Base-by-base conservation (phyloP, 2,329 filamentous ascomycete species). In the Nothophoma quercina region DNA sequence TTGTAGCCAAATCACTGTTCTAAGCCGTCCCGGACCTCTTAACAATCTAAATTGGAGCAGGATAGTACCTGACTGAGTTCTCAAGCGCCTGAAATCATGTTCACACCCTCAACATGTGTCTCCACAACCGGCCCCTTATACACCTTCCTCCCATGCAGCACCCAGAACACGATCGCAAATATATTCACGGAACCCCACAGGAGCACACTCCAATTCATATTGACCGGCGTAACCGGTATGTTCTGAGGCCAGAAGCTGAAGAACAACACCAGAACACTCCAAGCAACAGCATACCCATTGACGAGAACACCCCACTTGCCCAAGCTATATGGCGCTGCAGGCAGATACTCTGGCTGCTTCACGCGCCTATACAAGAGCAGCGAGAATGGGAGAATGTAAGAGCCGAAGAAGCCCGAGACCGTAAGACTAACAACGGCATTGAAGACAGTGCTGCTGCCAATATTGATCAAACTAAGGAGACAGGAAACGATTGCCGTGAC, bases 161-260 rank as follows among this genome's bases (percentile, higher is more conserved):
- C 18, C 57, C 56, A 64, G 29, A 64, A 62, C n/a, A 39, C 30
- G 5, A 49, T 40, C 9, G 61, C 59, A 52, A 64, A 64, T 3
- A 59, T 29, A 15, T 59, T 53, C 5, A 60, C 59, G 19, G 49
- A 46, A 9, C 54, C 44, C 56, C 52, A 63, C 25, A 63, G 52
- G 38, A 63, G 52, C 45, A 49, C 46, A 28, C 53, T 59, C 58
- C 50, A 67, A 30, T 65, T 67, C 63, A 67, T 67, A 10, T 54
- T 63, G 10, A 47, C 39, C 0, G 51, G 23, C 16, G 53, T 55
- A 5, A 65, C 59, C 1, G 59, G 61, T 18, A 64, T 40, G 7
- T 48, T 48, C 2, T 58, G 47, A 1, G 64, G 64, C 52, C 62
- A 33, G 57, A 63, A 36, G 55, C 58, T 47, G 35, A 65, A 67